These are phyloP conservation scores for Helicocarpus griseus DNA, from an alignment of 2,329 filamentous ascomycete genomes.

Conservation along the genomic window DNA sequence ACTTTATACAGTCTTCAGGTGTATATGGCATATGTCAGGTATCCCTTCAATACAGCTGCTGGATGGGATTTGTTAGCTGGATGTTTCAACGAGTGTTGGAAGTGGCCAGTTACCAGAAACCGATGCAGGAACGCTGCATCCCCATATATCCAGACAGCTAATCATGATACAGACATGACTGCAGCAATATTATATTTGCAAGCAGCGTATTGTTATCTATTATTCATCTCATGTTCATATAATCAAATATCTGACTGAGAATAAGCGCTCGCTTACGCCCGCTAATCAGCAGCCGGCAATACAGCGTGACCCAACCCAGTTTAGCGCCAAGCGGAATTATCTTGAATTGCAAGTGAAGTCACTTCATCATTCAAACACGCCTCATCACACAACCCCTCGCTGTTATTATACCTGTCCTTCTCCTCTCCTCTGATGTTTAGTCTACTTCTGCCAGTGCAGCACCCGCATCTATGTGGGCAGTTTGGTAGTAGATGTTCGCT, in stretches of 20 bases:
- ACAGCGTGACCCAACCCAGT: background rate
- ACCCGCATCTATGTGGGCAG: slow-evolving; percentile 11
- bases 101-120: no score
- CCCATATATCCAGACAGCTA: no score
- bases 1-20: background rate
- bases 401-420: background rate
- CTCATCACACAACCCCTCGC: background rate
- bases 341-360: background rate
- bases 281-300: background rate
- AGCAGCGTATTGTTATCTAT: no score
- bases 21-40: background rate
- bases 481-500: slow-evolving; percentile 2
- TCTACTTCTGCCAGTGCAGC: slow-evolving; percentile 6
- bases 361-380: background rate
- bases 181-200: no score
- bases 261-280: background rate
- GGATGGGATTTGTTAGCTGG: no score
- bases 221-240: no score
- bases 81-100: no score
- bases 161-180: no score
- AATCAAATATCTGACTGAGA: no score
- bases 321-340: background rate
- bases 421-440: slow-evolving; percentile 11
- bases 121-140: no score
- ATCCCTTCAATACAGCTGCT: no score